Evolutionary conservation across 805 yeast genomes (phyloP).

Genomic region (Yarrowia sp.): DNA sequence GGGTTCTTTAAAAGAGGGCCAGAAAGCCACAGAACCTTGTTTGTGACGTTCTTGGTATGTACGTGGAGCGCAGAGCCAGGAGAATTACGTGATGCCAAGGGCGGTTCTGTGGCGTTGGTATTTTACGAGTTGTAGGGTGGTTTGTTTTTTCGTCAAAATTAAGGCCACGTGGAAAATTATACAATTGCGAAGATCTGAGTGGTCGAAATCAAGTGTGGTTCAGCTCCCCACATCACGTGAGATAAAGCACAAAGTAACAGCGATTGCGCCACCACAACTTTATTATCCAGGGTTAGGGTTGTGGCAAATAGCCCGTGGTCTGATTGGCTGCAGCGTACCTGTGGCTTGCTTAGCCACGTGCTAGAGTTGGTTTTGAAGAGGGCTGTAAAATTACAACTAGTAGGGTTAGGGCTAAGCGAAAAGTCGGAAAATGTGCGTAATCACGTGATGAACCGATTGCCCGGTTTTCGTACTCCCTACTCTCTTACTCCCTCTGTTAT

Average conservation of each 20-base stretch:
- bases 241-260: conserved; percentile 6
- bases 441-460: too few relatives aligned
- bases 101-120: background rate
- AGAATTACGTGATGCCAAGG: background rate
- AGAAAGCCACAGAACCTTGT: background rate
- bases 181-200: background rate
- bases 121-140: too few relatives aligned
- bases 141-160: too few relatives aligned
- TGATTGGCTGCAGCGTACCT: background rate
- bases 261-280: conserved; percentile 6
- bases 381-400: too few relatives aligned
- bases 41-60: background rate
- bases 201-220: too few relatives aligned
- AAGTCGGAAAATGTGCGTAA: background rate
- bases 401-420: background rate
- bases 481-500: too few relatives aligned
- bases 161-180: too few relatives aligned
- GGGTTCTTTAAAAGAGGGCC: background rate
- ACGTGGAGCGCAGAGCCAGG: background rate
- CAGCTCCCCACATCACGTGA: background rate
- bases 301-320: background rate
- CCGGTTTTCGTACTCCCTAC: too few relatives aligned
- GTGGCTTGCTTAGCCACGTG: conserved; percentile 8
- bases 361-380: background rate
- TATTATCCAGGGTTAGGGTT: background rate